Evolutionary conservation across 371 early-diverging fungal genomes (phyloP), one percentile per base, ranked within the genome.

Genomic region (Rhizopus stolonifer): DNA sequence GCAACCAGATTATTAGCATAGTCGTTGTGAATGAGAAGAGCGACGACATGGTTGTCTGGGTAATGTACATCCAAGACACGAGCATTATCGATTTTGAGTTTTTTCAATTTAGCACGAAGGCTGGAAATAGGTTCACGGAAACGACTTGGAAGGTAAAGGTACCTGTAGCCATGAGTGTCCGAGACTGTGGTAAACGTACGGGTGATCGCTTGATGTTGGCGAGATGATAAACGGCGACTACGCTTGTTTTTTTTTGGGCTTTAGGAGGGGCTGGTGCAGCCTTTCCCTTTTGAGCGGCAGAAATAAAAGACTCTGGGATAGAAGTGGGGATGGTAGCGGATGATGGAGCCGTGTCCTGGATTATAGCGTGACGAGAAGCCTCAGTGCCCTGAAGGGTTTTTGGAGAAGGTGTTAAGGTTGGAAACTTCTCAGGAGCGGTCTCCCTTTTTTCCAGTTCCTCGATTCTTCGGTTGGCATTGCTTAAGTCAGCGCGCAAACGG

Each of bases 21-120:
- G 0, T 23, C 43, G 0, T 3, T 19, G 19, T 53, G 54, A 1
- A 46, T 18, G 3, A 52, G 17, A 7, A 52, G 34, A 1, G 44
- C 52, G 1, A 52, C 44, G 6, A 44, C 24, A 11, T 38, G 40
- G n/a, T 22, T 29, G 1, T 40, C 34, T 0, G 52, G 52, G 10
- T 52, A 52, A 11, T 52, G 43, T 21, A 52, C 32, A 23, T 52
- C 53, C 3, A 52, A 1, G 1, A 29, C 29, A 29, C 29, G 29
- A 2, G 29, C 29, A 11, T 29, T 29, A 11, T 45, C 25, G 1
- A 45, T 24, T 4, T 25, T 23, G 1, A 45, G 25, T 3, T 13
- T 14, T 2, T n/a, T 8, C 1, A 45, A 0, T 7, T 15, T 45
- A 0, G 3, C 2, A 25, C 45, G 45, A 2, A 45, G 1, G 6